Evolutionary conservation across 1,139 yeast genomes (phyloP).

Genomic region (Sugiyamaella castrensis): DNA sequence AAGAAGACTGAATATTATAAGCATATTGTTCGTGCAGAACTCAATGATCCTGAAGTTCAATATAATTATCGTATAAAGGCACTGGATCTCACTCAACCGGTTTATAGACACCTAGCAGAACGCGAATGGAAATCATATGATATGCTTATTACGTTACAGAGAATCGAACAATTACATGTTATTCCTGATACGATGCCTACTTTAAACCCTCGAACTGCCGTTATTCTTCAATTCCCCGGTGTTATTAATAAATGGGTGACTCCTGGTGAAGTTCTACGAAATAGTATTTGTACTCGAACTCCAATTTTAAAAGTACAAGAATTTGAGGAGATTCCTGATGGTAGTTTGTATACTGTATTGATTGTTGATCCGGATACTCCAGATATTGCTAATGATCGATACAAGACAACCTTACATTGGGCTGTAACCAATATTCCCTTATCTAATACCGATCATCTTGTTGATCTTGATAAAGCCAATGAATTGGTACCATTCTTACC

Average conservation of each 20-base stretch:
- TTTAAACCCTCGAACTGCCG: slow-evolving; percentile 75
- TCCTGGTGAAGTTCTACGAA: slow-evolving; percentile 75
- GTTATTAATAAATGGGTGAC: slow-evolving; percentile 66
- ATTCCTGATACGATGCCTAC: slow-evolving; percentile 96
- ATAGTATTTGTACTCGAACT: slow-evolving; percentile 66
- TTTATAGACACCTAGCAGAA: slow-evolving; percentile 66
- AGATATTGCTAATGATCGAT: slow-evolving; percentile 65
- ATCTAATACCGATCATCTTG: slow-evolving; percentile 55
- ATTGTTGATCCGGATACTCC: slow-evolving; percentile 94
- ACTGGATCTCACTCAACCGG: slow-evolving; percentile 71
- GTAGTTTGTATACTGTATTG: slow-evolving; percentile 64
- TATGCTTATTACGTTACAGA: slow-evolving; percentile 75
- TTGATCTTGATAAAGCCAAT: slow-evolving; percentile 48
- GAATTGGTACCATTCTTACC: slow-evolving; percentile 69
- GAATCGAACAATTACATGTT: slow-evolving; percentile 78
- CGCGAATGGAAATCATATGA: slow-evolving; percentile 70
- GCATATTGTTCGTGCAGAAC: slow-evolving; percentile 54
- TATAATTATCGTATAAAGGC: slow-evolving; percentile 54
- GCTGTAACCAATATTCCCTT: slow-evolving; percentile 71
- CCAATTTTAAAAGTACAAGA: slow-evolving; percentile 77
- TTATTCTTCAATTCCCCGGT: slow-evolving; percentile 67
- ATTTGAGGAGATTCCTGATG: slow-evolving; percentile 52
- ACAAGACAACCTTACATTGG: slow-evolving; percentile 70
- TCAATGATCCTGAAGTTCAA: slow-evolving; percentile 76
- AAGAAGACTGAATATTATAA: slow-evolving; percentile 23